These are phyloP conservation scores for Macrophomina tecta DNA, from an alignment of 2,329 filamentous ascomycete genomes.

Conservation along the genomic window DNA sequence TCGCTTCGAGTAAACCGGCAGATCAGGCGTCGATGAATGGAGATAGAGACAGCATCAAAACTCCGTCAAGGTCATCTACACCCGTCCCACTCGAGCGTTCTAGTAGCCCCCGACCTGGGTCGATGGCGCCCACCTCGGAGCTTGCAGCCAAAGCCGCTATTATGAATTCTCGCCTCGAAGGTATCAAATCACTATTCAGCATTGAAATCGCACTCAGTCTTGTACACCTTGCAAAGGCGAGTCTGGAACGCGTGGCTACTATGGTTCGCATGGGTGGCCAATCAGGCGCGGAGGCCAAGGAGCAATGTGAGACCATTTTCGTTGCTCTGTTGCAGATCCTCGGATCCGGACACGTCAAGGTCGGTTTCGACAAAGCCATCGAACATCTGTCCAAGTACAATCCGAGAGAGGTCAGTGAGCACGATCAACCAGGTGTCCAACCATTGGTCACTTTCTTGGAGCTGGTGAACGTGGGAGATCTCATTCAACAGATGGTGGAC, in stretches of 20 bases:
- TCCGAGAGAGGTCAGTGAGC: conserved; percentile 78
- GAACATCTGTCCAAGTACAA: conserved; percentile 90
- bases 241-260: conserved; percentile 81
- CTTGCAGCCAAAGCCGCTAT: conserved; percentile 96
- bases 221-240: conserved; percentile 86
- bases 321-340: conserved; percentile 82
- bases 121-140: conserved; percentile 77
- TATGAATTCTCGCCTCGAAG: conserved; percentile 92
- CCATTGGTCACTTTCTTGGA: conserved; percentile 96
- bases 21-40: conserved; percentile 35
- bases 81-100: conserved; percentile 48
- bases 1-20: conserved; percentile 45
- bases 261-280: conserved; percentile 83
- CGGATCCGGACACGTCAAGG: conserved; percentile 83
- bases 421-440: conserved; percentile 73
- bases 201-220: conserved; percentile 92
- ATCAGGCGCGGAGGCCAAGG: conserved; percentile 79
- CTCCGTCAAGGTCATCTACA: conserved; percentile 32
- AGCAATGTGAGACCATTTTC: conserved; percentile 91
- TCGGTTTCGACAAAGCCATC: conserved; percentile 93
- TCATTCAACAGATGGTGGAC: conserved; percentile 98
- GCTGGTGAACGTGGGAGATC: conserved; percentile 94
- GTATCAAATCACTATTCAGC: conserved; percentile 93
- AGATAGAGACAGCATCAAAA: conserved; percentile 36
- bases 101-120: conserved; percentile 55